These are phyloP conservation scores for Candida berthetii DNA, from an alignment of 805 yeast species.

Conservation along the genomic window DNA sequence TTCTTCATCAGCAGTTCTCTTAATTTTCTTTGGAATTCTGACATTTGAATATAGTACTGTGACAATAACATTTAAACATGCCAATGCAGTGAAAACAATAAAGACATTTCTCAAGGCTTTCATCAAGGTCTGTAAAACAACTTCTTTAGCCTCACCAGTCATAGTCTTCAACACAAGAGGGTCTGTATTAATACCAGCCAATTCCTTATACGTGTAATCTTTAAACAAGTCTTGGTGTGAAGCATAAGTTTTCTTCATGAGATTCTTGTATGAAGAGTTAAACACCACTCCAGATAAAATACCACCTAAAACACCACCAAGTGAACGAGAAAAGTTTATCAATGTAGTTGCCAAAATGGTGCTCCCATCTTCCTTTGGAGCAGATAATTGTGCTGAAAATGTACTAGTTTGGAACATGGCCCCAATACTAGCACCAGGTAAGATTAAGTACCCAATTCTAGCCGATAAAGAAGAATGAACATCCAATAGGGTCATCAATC, in stretches of 20 bases:
- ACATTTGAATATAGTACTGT: constrained; percentile 33
- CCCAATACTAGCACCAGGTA: constrained; percentile 32
- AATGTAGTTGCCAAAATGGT: constrained; percentile 38
- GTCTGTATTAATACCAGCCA: constrained; percentile 1
- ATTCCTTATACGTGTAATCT: not conserved
- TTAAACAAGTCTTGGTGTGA: constrained; percentile 3
- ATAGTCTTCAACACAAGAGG: constrained; percentile 5
- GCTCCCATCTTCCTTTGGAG: constrained; percentile 44
- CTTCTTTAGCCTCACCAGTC: constrained; percentile 5
- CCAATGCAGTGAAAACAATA: constrained; percentile 32
- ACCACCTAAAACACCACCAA: constrained; percentile 36
- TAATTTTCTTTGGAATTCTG: constrained; percentile 28
- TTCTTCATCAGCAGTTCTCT: constrained; percentile 6
- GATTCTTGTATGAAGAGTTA: constrained; percentile 20
- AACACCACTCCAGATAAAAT: constrained; percentile 31
- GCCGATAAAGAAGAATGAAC: constrained; percentile 20
- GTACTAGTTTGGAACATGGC: constrained; percentile 25
- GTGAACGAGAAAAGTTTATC: constrained; percentile 32
- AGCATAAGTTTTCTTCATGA: constrained; percentile 2
- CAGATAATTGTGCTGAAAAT: constrained; percentile 26
- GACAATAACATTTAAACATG: constrained; percentile 24
- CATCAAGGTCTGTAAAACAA: constrained; percentile 23
- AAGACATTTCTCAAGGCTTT: constrained; percentile 32
- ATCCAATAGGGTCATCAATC: constrained; percentile 23
- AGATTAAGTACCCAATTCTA: constrained; percentile 30